Conservation (phyloP, 2,329 filamentous ascomycete genomes). For the Beauveria caledonica region DNA sequence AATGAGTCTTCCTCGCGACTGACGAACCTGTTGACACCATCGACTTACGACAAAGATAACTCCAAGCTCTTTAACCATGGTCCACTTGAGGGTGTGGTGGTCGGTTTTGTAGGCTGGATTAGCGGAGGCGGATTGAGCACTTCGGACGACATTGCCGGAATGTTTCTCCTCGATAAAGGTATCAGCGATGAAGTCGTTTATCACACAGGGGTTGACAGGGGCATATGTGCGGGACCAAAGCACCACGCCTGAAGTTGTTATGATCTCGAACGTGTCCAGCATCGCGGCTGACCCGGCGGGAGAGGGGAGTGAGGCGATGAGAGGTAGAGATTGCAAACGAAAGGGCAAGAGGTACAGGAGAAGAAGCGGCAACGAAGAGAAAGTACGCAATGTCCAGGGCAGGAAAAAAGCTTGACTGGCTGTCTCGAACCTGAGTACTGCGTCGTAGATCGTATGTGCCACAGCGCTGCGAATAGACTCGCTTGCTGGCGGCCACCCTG, state of each 20-base stretch:
- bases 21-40: slow-evolving; percentile 14
- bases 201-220: slow-evolving; percentile 68
- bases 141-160: slow-evolving; percentile 51
- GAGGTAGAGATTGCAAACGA: background rate
- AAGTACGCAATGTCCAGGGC: background rate
- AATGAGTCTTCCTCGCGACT: background rate
- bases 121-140: slow-evolving; percentile 47
- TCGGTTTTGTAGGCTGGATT: slow-evolving; percentile 80
- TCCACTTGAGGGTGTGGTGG: slow-evolving; percentile 93
- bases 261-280: slow-evolving; percentile 94
- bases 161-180: slow-evolving; percentile 95
- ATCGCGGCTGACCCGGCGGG: slow-evolving; percentile 39
- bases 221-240: slow-evolving; percentile 89
- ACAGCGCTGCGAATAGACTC: background rate
- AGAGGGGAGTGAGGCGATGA: background rate
- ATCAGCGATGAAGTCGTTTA: slow-evolving; percentile 93
- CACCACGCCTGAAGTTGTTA: slow-evolving; percentile 93
- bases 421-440: background rate
- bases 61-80: slow-evolving; percentile 81
- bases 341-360: background rate
- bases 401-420: background rate
- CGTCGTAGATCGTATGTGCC: background rate
- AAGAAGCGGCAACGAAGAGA: background rate
- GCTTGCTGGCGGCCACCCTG: background rate
- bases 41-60: slow-evolving; percentile 63